Conservation (phyloP, 768 basidiomycete species). For the Butyriboletus loyo region DNA sequence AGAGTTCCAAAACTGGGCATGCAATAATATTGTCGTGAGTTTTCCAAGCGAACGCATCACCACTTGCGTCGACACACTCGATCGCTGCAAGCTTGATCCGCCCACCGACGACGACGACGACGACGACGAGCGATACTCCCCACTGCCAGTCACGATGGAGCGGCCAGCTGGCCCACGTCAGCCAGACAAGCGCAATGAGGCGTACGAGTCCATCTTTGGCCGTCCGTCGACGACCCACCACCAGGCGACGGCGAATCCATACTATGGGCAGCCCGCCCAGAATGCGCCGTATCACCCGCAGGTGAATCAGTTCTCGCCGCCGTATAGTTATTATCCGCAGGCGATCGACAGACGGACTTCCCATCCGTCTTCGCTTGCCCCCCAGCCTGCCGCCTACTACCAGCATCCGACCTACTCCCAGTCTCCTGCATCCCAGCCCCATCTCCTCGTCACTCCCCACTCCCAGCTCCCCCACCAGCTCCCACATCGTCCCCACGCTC, state of each 20-base stretch:
- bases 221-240: constrained; percentile 63
- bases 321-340: constrained; percentile 40
- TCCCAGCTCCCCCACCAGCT: constrained; percentile 19
- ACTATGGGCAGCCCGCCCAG: constrained; percentile 18
- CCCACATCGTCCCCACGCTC: constrained; percentile 24
- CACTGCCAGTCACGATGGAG: constrained; percentile 38
- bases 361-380: constrained; percentile 37
- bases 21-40: constrained; percentile 17
- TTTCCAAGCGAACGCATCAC: constrained; percentile 6
- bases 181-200: constrained; percentile 72
- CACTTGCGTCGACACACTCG: constrained; percentile 6
- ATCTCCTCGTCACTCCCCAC: constrained; percentile 8
- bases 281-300: constrained; percentile 19
- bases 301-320: constrained; percentile 33
- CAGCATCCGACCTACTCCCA: constrained; percentile 34
- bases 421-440: constrained; percentile 29
- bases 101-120: not conserved
- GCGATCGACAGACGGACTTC: constrained; percentile 48
- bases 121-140: constrained; percentile 3
- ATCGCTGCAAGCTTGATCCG: constrained; percentile 4
- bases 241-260: constrained; percentile 20
- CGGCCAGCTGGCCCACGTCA: constrained; percentile 57
- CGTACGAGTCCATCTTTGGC: constrained; percentile 87
- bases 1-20: constrained; percentile 24
- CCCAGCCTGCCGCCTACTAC: constrained; percentile 24